Conservation (phyloP, 129 eudicot species). For the Tagetes erecta region DNA sequence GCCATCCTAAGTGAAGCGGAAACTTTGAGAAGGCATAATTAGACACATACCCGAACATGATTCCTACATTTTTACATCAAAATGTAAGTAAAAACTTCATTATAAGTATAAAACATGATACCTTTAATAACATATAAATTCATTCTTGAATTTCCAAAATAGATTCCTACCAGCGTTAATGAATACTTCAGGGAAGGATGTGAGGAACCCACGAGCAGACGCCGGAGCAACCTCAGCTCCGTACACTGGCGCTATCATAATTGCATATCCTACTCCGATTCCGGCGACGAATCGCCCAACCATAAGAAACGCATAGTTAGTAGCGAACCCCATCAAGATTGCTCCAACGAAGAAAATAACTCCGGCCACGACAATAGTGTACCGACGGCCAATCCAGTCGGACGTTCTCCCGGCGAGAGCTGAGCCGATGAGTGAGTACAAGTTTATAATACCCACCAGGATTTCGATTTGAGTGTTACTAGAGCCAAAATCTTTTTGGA, state of each 20-base stretch:
- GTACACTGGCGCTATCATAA: conserved; percentile 70
- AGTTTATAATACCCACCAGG: conserved; percentile 52
- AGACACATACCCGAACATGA: conserved; percentile 63
- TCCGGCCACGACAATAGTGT: conserved; percentile 59
- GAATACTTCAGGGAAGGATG: conserved; percentile 72
- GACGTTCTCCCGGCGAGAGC: conserved; percentile 63
- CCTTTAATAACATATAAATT: too few relatives aligned
- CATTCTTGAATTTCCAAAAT: neutral
- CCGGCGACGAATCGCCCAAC: conserved; percentile 74
- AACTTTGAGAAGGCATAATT: conserved; percentile 54
- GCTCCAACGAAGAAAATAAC: conserved; percentile 63
- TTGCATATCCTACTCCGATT: conserved; percentile 66
- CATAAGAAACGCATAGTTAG: conserved; percentile 61
- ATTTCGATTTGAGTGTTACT: conserved; percentile 45
- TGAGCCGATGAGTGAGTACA: conserved; percentile 58
- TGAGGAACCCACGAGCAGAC: conserved; percentile 63
- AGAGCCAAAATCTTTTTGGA: conserved; percentile 30
- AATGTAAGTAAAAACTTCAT: neutral
- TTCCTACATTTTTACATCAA: conserved; percentile 30
- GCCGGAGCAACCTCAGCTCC: conserved; percentile 70
- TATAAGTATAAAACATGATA: too few relatives aligned
- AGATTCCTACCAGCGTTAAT: conserved; percentile 45
- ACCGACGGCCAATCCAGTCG: conserved; percentile 77
- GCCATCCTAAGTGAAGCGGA: conserved; percentile 51
- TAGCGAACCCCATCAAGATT: conserved; percentile 66